These are phyloP conservation scores for Fusarium avenaceum DNA, from an alignment of 2,329 filamentous ascomycete genomes.

Conservation along the genomic window DNA sequence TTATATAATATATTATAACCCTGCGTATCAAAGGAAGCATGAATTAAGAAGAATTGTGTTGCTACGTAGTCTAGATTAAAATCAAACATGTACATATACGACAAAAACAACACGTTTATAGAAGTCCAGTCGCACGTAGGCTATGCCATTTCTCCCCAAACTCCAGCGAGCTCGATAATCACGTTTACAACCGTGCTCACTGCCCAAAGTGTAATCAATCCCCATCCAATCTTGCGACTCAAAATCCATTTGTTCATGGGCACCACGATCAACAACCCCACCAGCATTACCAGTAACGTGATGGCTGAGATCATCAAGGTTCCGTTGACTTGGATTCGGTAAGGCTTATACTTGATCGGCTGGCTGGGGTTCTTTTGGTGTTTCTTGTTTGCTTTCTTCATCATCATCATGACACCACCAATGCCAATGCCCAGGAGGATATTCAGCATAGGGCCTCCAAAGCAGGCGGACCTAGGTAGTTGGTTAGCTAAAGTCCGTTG, in stretches of 20 bases:
- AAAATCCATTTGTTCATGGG: constrained; percentile 89
- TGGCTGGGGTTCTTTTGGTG: constrained; percentile 76
- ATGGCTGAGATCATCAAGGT: constrained; percentile 87
- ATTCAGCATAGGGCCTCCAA: constrained; percentile 98
- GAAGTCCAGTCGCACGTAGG: neutral
- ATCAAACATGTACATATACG: neutral
- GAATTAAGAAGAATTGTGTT: neutral
- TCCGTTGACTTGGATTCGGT: constrained; percentile 85
- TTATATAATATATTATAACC: neutral
- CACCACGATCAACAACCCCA: constrained; percentile 82
- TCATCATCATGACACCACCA: constrained; percentile 88
- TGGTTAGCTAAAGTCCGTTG: constrained; percentile 16
- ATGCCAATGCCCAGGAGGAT: constrained; percentile 96
- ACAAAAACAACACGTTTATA: constrained; percentile 12
- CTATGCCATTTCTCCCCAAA: constrained; percentile 56
- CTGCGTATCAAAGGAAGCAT: neutral
- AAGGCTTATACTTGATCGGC: constrained; percentile 78
- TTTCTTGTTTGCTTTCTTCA: constrained; percentile 74
- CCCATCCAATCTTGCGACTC: constrained; percentile 84
- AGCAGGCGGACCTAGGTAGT: constrained; percentile 79
- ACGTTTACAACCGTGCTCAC: constrained; percentile 87
- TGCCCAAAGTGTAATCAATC: constrained; percentile 83
- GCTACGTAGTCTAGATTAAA: constrained; percentile 12
- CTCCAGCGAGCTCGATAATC: constrained; percentile 78
- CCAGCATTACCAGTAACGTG: constrained; percentile 84